Percentiles rank a stretch among this genome's conserved stretches.
Conservation (phyloP, 2,329 filamentous ascomycete species). For the Bipolaris zeicola region DNA sequence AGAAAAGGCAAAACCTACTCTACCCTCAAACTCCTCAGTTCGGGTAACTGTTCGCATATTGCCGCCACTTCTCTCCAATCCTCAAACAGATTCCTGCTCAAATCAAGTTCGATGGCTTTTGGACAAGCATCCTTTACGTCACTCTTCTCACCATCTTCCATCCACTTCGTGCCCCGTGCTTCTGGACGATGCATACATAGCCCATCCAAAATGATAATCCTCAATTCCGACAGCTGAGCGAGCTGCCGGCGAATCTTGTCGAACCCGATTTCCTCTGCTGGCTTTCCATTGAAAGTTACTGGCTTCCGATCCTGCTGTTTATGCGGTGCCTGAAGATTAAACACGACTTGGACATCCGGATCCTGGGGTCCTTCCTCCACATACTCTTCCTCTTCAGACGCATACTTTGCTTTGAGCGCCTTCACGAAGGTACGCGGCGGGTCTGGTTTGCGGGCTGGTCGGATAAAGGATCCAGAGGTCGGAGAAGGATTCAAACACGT, state of each 20-base stretch:
- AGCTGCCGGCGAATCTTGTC: conserved; percentile 86
- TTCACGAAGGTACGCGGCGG: conserved; percentile 73
- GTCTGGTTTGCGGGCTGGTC: conserved; percentile 74
- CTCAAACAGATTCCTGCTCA: conserved; percentile 83
- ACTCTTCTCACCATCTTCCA: conserved; percentile 27
- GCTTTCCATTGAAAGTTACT: conserved; percentile 77
- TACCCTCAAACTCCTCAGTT: conserved; percentile 69
- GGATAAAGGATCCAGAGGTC: conserved; percentile 84
- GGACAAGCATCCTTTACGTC: conserved; percentile 64
- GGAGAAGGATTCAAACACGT: conserved; percentile 61
- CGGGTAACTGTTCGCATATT: conserved; percentile 73
- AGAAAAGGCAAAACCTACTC: conserved; percentile 61
- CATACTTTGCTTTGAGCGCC: conserved; percentile 84
- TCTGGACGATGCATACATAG: conserved; percentile 61
- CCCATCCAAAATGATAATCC: conserved; percentile 81
- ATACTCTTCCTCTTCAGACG: conserved; percentile 50
- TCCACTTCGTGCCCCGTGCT: conserved; percentile 31
- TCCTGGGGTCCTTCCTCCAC: conserved; percentile 38
- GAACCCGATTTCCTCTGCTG: conserved; percentile 92
- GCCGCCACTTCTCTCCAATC: conserved; percentile 68
- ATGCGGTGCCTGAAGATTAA: conserved; percentile 27
- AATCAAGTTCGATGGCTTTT: conserved; percentile 73
- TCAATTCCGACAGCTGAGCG: conserved; percentile 76
- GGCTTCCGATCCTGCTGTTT: conserved; percentile 48
- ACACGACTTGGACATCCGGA: conserved; percentile 38